Evolutionary conservation across 257 asterid species (phyloP).

Genomic region (Handroanthus guayacan): DNA sequence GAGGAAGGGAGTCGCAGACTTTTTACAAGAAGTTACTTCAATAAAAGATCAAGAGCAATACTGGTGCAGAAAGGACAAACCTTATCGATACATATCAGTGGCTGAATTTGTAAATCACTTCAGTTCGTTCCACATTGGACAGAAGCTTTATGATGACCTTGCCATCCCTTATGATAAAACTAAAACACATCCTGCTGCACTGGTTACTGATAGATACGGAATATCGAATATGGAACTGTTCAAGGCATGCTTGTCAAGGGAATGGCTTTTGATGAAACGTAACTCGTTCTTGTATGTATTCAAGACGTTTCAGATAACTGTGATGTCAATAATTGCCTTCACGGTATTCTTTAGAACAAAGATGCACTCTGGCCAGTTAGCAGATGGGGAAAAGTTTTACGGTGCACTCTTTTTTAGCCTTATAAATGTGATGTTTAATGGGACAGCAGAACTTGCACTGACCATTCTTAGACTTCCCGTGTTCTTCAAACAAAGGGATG

Average conservation of each 20-base stretch:
- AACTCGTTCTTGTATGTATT: constrained; percentile 83
- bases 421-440: constrained; percentile 89
- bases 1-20: constrained; percentile 94
- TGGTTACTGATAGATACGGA: constrained; percentile 84
- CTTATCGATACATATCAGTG: constrained; percentile 68
- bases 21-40: constrained; percentile 95
- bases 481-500: constrained; percentile 89
- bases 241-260: constrained; percentile 83
- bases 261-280: constrained; percentile 87
- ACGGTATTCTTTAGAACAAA: constrained; percentile 91
- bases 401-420: constrained; percentile 91
- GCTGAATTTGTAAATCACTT: constrained; percentile 70
- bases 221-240: constrained; percentile 82
- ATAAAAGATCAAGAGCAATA: constrained; percentile 88
- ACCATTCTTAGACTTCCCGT: constrained; percentile 82
- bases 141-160: constrained; percentile 68
- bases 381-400: constrained; percentile 78
- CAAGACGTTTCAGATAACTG: constrained; percentile 84
- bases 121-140: constrained; percentile 75
- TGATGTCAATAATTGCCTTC: constrained; percentile 86
- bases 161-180: constrained; percentile 72
- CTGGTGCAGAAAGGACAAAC: constrained; percentile 77
- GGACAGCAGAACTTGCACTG: constrained; percentile 86
- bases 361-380: constrained; percentile 71
- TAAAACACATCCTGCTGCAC: constrained; percentile 89